A percentile compares a stretch with the other conserved stretches of the same genome.
Evolutionary conservation across 2,329 filamentous ascomycete species (phyloP).

Genomic region (Trichoderma harzianum): DNA sequence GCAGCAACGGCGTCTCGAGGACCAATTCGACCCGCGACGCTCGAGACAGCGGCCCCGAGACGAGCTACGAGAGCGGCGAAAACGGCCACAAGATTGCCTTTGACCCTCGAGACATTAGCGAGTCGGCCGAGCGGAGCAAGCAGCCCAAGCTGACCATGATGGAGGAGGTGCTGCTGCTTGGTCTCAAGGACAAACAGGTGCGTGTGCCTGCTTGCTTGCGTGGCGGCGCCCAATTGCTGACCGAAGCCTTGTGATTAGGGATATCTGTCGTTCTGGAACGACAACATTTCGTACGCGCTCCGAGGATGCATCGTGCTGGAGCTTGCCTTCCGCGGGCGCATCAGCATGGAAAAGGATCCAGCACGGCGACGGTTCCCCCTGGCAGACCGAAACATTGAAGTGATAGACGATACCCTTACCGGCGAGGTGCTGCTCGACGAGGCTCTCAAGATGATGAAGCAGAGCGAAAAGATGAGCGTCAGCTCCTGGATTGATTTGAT

Average conservation of each 20-base stretch:
- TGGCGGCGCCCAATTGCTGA: constrained; percentile 9
- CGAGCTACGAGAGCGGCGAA: constrained; percentile 85
- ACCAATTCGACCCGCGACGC: constrained; percentile 54
- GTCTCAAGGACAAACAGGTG: constrained; percentile 98
- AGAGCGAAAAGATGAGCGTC: constrained; percentile 99
- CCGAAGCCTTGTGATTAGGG: constrained; percentile 55
- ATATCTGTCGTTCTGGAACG: constrained; percentile 99
- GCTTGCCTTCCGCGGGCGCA: constrained; percentile 88
- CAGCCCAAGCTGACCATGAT: constrained; percentile 98
- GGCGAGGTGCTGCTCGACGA: constrained; percentile 97
- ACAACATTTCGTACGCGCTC: constrained; percentile 98
- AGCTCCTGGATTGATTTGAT: constrained; percentile 98
- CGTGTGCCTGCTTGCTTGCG: constrained; percentile 25
- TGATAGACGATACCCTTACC: constrained; percentile 92
- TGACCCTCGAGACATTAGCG: constrained; percentile 94
- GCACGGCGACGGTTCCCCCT: constrained; percentile 87
- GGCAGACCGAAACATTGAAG: constrained; percentile 91
- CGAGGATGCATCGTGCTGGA: constrained; percentile 98
- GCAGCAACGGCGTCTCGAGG: constrained; percentile 53
- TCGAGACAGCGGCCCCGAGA: constrained; percentile 60
- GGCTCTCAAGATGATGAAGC: constrained; percentile 99
- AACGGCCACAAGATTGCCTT: constrained; percentile 99
- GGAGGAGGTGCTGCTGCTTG: constrained; percentile 95
- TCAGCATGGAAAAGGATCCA: constrained; percentile 98
- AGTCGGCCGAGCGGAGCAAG: constrained; percentile 93